These are phyloP conservation scores for Kodamaea jinghongensis DNA, from an alignment of 805 yeast genomes.

Conservation along the genomic window DNA sequence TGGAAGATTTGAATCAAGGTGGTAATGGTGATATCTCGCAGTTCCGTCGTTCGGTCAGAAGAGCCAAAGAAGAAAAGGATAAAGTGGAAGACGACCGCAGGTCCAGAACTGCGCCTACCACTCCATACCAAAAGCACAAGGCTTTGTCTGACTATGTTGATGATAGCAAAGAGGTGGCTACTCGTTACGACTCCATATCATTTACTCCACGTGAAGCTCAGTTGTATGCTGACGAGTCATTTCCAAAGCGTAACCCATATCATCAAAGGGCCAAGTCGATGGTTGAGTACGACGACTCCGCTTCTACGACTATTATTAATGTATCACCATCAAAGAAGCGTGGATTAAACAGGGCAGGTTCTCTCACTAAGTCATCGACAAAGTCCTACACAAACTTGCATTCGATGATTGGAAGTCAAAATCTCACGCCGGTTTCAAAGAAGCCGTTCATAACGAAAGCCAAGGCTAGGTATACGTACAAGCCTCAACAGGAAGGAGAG, in stretches of 20 bases:
- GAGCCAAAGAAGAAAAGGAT: slow-evolving; percentile 13
- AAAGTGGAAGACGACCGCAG: slow-evolving; percentile 3
- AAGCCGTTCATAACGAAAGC: slow-evolving; percentile 34
- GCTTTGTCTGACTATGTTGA: slow-evolving; percentile 32
- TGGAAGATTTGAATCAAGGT: slow-evolving; percentile 44
- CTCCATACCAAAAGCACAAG: slow-evolving; percentile 14
- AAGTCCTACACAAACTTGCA: slow-evolving; percentile 1
- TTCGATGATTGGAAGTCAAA: not conserved
- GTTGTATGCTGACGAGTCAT: not conserved
- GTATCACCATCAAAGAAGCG: not conserved
- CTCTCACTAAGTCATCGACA: not conserved
- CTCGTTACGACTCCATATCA: slow-evolving; percentile 32
- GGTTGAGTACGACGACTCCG: slow-evolving; percentile 11
- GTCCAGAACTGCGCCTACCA: slow-evolving; percentile 16
- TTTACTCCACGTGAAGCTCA: slow-evolving; percentile 14
- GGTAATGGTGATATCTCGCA: slow-evolving; percentile 44
- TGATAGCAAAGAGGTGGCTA: slow-evolving; percentile 37
- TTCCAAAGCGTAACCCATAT: not conserved
- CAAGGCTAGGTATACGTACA: slow-evolving; percentile 37
- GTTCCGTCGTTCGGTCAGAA: slow-evolving; percentile 38
- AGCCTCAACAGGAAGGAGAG: slow-evolving; percentile 42
- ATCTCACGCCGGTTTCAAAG: slow-evolving; percentile 31
- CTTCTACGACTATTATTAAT: slow-evolving; percentile 3
- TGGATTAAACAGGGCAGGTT: not conserved
- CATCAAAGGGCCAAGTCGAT: slow-evolving; percentile 13